Evolutionary conservation across 768 basidiomycete species (phyloP), one percentile per base, ranked within the genome.

Genomic region (Serendipita vermifera): DNA sequence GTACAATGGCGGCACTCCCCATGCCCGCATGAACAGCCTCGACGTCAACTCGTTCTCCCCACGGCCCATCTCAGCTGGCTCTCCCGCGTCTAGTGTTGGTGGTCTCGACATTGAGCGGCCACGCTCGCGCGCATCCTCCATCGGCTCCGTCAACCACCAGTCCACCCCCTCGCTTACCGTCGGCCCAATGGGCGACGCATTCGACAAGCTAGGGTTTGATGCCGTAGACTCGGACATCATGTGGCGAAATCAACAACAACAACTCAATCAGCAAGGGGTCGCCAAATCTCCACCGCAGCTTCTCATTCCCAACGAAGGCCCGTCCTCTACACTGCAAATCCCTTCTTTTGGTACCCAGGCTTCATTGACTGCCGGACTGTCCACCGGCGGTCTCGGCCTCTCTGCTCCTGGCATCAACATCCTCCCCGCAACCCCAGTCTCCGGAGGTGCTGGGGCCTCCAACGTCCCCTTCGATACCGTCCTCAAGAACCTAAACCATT

Each of bases 371-470:
- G 75, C 76, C 55, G 77, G 76, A 33, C 70, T 71, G 27, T 67
- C 69, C 55, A 68, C 55, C 14, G 39, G 55, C 14, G 20, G 35
- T 24, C 20, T 17, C 20, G 51, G 65, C 31, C 31, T 69, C 6
- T 69, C 70, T 15, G 80, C 82, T 0, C 85, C 83, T 0, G 77
- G 76, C 54, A 74, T 90, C 59, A 79, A 87, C 64, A 82, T 90
- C 59, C 85, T 88, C 5, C 87, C 87, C 38, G 85, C 87, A 20
- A 90, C 87, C 2, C 87, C 87, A 5, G 74, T 90, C 56, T 78
- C 77, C 58, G 82, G 80, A 39, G 58, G 59, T 17, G 62, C 46
- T 5, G 81, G 78, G 20, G 80, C 71, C 33, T 74, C 70, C 58
- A 65, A 71, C 35, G 74, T 70, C 33, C 73, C 77, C 36, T 83